Base-by-base conservation (phyloP, 805 yeast genomes). In the Saccharomycopsis fodiens region DNA sequence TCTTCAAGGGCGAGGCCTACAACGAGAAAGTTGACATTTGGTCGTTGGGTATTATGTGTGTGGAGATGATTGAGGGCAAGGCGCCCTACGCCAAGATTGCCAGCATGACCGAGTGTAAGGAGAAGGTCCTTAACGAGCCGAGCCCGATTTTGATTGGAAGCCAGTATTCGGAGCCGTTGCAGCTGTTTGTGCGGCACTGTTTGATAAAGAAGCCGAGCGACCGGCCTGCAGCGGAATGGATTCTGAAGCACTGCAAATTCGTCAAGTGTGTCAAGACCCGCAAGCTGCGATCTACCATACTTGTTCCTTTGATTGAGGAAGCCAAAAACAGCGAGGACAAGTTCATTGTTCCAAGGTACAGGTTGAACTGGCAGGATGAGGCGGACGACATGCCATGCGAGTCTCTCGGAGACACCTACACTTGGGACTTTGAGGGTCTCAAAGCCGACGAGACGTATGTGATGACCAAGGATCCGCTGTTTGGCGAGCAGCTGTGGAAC, bases 41-140 rank as follows among this genome's bases (percentile, higher is more conserved):
- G 98, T 87, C 96, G 0, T 67, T 88, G 19, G 98, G 98, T 0
- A 91, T 93, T 42, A 89, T 97, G 0, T 78, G 85, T 1, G 83
- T 85, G 56, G 98, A 93, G 63, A 66, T 93, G 40, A 72, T 84
- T 1, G 78, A 79, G 2, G 97, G 97, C 0, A 63, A 70, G 7
- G 95, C 96, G 0, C 98, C 98, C 0, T 68, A 78, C 45, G 64
- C 85, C 1, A 76, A 80, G 21, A 68, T 74, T 45, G 85, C 82
- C 44, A 95, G 96, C 12, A 73, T 82, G 78, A n/a, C n/a, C n/a
- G n/a, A n/a, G n/a, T n/a, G n/a, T n/a, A n/a, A n/a, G n/a, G n/a
- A n/a, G n/a, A 79, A 82, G 52, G 86, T 85, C 0, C 67, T 91
- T 54, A 71, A 72, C 36, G 63, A 70, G 19, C 72, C 74, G 5